phyloP scores from a whole-genome alignment of 352 stramenopile genomes.

The Globisporangium megalacanthum region DNA sequence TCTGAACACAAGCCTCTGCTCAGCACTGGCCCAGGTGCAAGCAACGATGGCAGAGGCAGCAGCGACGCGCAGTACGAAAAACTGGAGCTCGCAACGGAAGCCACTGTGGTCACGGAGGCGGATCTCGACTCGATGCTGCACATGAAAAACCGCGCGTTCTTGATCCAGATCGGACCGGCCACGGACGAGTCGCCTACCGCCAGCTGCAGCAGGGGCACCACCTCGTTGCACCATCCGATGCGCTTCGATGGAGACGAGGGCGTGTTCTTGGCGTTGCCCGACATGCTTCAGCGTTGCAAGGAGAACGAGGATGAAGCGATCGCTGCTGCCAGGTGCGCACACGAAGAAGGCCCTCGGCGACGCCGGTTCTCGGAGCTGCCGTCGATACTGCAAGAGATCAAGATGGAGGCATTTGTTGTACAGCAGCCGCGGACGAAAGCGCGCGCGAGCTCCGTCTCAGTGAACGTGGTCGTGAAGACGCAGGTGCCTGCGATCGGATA shows the following conservation, averaged over 20 bases:
- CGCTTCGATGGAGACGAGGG: constrained; percentile 9
- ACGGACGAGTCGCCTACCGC: neutral
- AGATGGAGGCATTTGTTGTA: constrained; percentile 27
- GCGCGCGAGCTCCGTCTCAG: constrained; percentile 10
- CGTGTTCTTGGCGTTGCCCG: constrained; percentile 33
- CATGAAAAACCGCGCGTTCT: constrained; percentile 15
- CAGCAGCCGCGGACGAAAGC: neutral
- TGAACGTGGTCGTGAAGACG: constrained; percentile 39
- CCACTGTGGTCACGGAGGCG: constrained; percentile 5
- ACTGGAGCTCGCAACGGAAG: neutral
- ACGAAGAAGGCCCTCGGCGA: neutral
- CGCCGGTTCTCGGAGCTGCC: constrained; percentile 19
- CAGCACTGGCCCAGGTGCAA: neutral
- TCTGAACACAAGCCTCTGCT: constrained; percentile 5
- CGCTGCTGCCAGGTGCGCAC: neutral
- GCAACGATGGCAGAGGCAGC: neutral
- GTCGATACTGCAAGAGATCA: constrained; percentile 29
- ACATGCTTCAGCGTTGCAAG: neutral
- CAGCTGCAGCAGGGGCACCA: neutral
- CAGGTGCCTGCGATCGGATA: constrained; percentile 44
- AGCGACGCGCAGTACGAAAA: neutral
- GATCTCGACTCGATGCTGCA: constrained; percentile 16
- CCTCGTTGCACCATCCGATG: neutral
- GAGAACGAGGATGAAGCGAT: neutral
- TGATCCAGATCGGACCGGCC: constrained; percentile 18